Evolutionary conservation across 1,284 basidiomycete genomes (phyloP), one percentile per base, ranked within the genome.

Genomic region (Ustilago xerochloae): DNA sequence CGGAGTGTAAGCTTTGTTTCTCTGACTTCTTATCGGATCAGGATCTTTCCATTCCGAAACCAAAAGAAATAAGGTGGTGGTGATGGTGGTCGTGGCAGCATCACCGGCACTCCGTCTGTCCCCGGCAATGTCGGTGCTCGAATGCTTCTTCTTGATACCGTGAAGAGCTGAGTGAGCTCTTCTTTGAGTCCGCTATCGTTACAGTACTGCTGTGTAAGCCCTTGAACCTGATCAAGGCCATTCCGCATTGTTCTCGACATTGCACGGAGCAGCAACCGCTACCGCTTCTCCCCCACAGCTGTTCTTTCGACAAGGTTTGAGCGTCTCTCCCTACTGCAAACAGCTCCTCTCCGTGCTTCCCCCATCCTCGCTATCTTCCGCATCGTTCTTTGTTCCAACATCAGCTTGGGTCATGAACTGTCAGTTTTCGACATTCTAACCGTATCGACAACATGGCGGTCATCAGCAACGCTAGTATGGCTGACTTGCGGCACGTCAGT

Each of bases 381-480:
- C 16, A 18, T 13, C 36, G 7, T 32, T 5, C 51, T 30, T 4
- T 20, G 13, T 22, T 12, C 18, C 38, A 24, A 3, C n/a, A 43
- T 30, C 18, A 20, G 35, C 57, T 20, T 6, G 13, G 38, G 38
- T 30, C 48, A 69, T 60, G 60, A 49, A 15, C 51, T 29, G 12
- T 55, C 41, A 35, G 46, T 39, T 32, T 18, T 30, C 50, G 22
- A 29, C 20, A 5, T 7, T 43, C 33, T 68, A 47, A 59, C 36
- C n/a, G 50, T 43, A 20, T 47, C 55, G 28, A 56, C 36, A 56
- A 26, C 38, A 69, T 69, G 66, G 66, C 65, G 29, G 50, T 68
- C 38, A 60, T 69, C 18, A 58, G 46, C 41, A 56, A 48, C 45
- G 60, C 48, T 18, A 52, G 60, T 5, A 32, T 51, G 6, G 24